phyloP scores from a whole-genome alignment of 1,284 basidiomycete genomes.

The Fomitiporia mediterranea region DNA sequence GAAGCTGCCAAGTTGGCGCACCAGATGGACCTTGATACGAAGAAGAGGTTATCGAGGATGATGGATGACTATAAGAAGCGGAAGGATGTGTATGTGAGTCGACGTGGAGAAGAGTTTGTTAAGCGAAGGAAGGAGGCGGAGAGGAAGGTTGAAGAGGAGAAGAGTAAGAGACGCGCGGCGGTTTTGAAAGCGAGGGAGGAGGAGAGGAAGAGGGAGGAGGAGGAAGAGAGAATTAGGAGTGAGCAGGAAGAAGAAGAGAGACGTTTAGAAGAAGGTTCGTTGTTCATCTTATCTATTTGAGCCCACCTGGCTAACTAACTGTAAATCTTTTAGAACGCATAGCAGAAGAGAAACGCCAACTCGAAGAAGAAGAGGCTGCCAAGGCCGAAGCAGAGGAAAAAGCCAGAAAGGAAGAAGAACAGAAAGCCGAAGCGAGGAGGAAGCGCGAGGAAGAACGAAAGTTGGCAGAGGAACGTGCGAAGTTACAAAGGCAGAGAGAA shows the following conservation, averaged over 20 bases:
- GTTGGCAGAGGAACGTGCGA: conserved; percentile 52
- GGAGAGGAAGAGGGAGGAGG: conserved; percentile 43
- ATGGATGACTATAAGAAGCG: conserved; percentile 68
- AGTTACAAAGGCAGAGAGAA: conserved; percentile 66
- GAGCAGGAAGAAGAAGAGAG: conserved; percentile 52
- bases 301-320: conserved; percentile 8
- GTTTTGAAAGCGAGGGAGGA: conserved; percentile 57
- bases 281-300: conserved; percentile 9
- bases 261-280: conserved; percentile 49
- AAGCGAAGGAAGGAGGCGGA: conserved; percentile 56
- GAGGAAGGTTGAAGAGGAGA: conserved; percentile 82
- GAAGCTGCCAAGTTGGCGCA: conserved; percentile 63
- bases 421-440: conserved; percentile 46
- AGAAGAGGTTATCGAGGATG: conserved; percentile 75
- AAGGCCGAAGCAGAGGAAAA: conserved; percentile 47
- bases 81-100: conserved; percentile 55
- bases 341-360: conserved; percentile 49
- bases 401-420: conserved; percentile 60
- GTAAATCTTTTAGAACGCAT: conserved; percentile 38
- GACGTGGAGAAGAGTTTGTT: conserved; percentile 70
- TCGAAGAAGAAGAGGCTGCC: conserved; percentile 48
- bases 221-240: conserved; percentile 43
- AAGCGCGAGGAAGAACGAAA: conserved; percentile 66
- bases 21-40: conserved; percentile 69
- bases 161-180: conserved; percentile 62